Percentiles rank a stretch among this genome's conserved stretches.
Conservation (phyloP, 1,284 basidiomycete genomes). For the Cryptococcus sp. region DNA sequence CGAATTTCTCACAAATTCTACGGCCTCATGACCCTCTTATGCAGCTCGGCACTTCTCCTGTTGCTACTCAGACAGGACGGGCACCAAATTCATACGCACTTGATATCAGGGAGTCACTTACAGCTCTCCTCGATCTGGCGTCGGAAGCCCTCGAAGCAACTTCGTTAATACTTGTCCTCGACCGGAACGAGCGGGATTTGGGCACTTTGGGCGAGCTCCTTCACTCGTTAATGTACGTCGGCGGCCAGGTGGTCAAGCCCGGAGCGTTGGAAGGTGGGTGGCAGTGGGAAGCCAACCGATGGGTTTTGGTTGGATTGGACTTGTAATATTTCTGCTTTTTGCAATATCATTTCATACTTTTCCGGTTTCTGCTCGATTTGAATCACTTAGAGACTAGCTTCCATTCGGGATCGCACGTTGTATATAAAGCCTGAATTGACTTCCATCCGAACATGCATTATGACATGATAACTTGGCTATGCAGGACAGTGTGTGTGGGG, state of each 20-base stretch:
- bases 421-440: no score
- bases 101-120: constrained; percentile 50
- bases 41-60: constrained; percentile 9
- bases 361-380: no score
- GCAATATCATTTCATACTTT: no score
- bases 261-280: constrained; percentile 44
- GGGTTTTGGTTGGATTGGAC: constrained; percentile 53
- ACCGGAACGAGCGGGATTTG: constrained; percentile 43
- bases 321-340: constrained; percentile 23
- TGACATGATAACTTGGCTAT: no score
- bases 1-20: constrained; percentile 47
- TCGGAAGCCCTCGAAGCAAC: constrained; percentile 45
- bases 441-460: no score
- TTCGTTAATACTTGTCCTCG: constrained; percentile 45
- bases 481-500: no score
- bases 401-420: no score
- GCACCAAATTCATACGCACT: constrained; percentile 20
- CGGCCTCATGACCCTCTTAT: constrained; percentile 43
- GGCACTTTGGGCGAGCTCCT: constrained; percentile 45
- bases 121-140: constrained; percentile 50
- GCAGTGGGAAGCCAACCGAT: constrained; percentile 48
- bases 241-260: constrained; percentile 44
- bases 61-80: background rate
- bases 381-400: no score
- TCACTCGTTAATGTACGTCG: constrained; percentile 52